phyloP scores from a whole-genome alignment of 2,329 filamentous ascomycete species.

The Fusarium xyrophilum region DNA sequence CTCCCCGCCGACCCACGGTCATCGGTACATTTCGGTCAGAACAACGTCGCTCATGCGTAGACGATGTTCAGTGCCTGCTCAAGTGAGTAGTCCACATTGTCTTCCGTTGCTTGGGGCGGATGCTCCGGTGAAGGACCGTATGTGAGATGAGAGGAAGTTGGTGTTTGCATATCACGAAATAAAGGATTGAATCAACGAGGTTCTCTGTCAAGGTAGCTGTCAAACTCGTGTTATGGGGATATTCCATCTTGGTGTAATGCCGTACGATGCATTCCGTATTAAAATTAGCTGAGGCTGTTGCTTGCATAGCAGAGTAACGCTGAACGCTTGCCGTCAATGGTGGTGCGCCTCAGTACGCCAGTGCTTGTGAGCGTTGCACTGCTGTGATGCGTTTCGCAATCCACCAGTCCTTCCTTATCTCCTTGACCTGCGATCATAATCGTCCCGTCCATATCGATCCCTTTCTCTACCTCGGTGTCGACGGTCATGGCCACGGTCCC shows the following conservation, averaged over 20 bases:
- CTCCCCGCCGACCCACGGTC: slow-evolving; percentile 26
- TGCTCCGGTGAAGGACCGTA: slow-evolving; percentile 27
- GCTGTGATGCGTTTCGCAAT: slow-evolving; percentile 27
- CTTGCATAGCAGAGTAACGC: slow-evolving; percentile 11
- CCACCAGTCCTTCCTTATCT: slow-evolving; percentile 29
- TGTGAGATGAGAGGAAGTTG: slow-evolving; percentile 4
- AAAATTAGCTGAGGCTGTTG: slow-evolving; percentile 25
- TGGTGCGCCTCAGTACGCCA: slow-evolving; percentile 13
- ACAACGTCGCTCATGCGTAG: slow-evolving; percentile 24
- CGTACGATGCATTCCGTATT: slow-evolving; percentile 22
- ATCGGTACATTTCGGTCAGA: slow-evolving; percentile 15
- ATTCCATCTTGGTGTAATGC: slow-evolving; percentile 30
- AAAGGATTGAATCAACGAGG: not conserved
- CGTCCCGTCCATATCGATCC: slow-evolving; percentile 34
- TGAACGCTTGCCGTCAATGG: slow-evolving; percentile 25
- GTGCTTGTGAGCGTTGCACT: slow-evolving; percentile 17
- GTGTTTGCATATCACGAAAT: slow-evolving; percentile 18
- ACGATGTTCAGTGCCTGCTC: not conserved
- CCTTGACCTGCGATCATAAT: slow-evolving; percentile 31
- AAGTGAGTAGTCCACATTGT: slow-evolving; percentile 9
- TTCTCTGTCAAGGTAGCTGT: slow-evolving; percentile 15
- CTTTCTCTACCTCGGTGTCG: slow-evolving; percentile 30
- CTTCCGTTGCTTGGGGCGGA: slow-evolving; percentile 10
- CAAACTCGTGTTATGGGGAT: slow-evolving; percentile 27
- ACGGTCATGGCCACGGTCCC: slow-evolving; percentile 43